Evolutionary conservation across 306 rosid genomes (phyloP).

Genomic region (Pterocarpus macrocarpus): DNA sequence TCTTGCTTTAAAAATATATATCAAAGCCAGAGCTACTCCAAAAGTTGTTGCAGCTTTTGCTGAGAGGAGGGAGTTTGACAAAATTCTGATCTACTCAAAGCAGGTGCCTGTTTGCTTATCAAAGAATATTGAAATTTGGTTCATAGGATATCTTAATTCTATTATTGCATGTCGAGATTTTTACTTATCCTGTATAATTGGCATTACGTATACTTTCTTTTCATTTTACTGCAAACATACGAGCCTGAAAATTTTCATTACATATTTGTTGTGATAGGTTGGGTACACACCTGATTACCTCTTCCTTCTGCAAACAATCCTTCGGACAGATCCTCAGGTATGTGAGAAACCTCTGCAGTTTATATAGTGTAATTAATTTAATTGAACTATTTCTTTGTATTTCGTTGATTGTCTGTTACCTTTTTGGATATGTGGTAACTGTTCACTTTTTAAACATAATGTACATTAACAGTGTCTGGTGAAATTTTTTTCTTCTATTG

Average conservation of each 20-base stretch:
- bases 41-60: constrained; percentile 99
- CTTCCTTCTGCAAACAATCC: constrained; percentile 97
- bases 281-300: constrained; percentile 98
- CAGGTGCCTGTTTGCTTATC: constrained; percentile 67
- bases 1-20: constrained; percentile 92
- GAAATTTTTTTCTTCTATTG: background rate
- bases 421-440: constrained; percentile 3
- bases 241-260: constrained; percentile 44
- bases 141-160: constrained; percentile 30
- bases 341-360: constrained; percentile 31
- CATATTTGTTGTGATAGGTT: constrained; percentile 70
- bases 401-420: constrained; percentile 22
- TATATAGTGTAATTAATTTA: constrained; percentile 34
- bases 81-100: constrained; percentile 93
- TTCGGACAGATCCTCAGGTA: constrained; percentile 98
- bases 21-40: constrained; percentile 99
- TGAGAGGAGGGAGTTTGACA: constrained; percentile 98
- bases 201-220: constrained; percentile 11
- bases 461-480: constrained; percentile 23
- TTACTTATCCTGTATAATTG: constrained; percentile 15
- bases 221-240: constrained; percentile 39
- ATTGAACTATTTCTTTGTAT: constrained; percentile 25
- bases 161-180: background rate
- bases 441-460: constrained; percentile 27
- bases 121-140: constrained; percentile 32